Base-by-base conservation (phyloP, 306 rosid genomes). In the Erythrophleum fordii region DNA sequence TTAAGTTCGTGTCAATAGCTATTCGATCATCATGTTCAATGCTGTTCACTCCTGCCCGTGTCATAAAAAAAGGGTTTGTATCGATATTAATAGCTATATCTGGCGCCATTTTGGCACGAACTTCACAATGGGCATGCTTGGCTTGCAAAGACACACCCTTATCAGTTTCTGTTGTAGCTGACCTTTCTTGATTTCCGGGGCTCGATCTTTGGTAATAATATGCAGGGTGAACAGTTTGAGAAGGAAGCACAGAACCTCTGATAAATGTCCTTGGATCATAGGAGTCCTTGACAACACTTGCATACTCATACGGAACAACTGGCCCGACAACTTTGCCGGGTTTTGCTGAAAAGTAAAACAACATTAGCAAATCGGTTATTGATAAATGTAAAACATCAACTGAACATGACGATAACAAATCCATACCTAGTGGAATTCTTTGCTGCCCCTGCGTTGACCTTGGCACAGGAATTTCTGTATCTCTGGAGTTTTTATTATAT, bases 251-350 rank as follows among this genome's bases (percentile, higher is more conserved):
- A 28, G 95, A 62, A 55, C 90, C 94, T 89, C 97, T 85, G 39
- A 89, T 83, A 18, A 87, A 70, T 5, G 90, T 58, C 83, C 97
- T 89, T n/a, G 93, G 93, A 75, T 92, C 97, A 60, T 90, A 92
- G 6, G 94, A 83, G 82, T 92, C 97, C 85, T 89, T 94, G 10
- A 82, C 79, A 0, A 83, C 68, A 46, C 79, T 91, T 3, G 87
- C 90, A 23, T 90, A 89, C 62, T 92, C 97, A 9, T 87, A 90
- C 0, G 97, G 93, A 49, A 79, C 89, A 44, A 88, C 98, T 0
- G 98, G 97, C n/a, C 94, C 97, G 0, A 90, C 92, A 65, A 92
- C 89, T 86, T 95, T 90, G 62, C 94, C 97, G 3, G 97, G 97
- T 89, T 95, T 91, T 65, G 97, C 97, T 92, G 92, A 73, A 75